Conservation (phyloP, 192 early-diverging fungal genomes). For the Haplosporangium gracile region DNA sequence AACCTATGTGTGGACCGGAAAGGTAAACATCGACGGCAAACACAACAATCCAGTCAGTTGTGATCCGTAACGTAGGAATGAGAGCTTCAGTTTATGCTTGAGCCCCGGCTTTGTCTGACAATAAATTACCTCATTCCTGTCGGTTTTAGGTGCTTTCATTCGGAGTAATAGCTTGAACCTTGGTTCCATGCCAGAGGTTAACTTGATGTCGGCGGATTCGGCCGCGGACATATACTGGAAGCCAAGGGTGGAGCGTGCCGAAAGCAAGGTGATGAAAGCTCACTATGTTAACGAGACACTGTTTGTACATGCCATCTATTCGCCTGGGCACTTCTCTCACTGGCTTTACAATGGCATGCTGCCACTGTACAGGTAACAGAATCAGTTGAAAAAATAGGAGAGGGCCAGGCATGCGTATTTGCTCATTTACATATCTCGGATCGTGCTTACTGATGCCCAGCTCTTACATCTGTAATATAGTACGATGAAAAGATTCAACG, state of each 20-base stretch:
- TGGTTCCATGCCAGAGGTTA: background rate
- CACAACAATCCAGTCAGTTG: no score
- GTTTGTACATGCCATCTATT: slow-evolving; percentile 56
- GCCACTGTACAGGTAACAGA: slow-evolving; percentile 45
- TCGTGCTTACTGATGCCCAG: no score
- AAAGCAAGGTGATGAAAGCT: background rate
- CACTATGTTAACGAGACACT: slow-evolving; percentile 52
- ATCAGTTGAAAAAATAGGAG: no score
- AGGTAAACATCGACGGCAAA: background rate
- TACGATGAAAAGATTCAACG: slow-evolving; percentile 41
- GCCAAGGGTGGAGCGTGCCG: background rate
- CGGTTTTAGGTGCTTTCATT: slow-evolving; percentile 12
- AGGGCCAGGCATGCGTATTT: no score
- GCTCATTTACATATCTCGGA: no score
- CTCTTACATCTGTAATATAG: background rate
- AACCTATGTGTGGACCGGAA: slow-evolving; percentile 9
- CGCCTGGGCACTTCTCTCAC: slow-evolving; percentile 58
- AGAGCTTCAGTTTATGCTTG: no score
- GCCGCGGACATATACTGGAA: slow-evolving; percentile 18
- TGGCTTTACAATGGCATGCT: slow-evolving; percentile 59
- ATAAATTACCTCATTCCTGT: background rate
- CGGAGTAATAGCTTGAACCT: background rate
- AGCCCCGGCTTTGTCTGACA: background rate
- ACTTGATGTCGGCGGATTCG: slow-evolving; percentile 12
- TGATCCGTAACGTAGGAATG: background rate